Evolutionary conservation across 2,329 filamentous ascomycete species (phyloP).

Genomic region (Colletotrichum sp.): DNA sequence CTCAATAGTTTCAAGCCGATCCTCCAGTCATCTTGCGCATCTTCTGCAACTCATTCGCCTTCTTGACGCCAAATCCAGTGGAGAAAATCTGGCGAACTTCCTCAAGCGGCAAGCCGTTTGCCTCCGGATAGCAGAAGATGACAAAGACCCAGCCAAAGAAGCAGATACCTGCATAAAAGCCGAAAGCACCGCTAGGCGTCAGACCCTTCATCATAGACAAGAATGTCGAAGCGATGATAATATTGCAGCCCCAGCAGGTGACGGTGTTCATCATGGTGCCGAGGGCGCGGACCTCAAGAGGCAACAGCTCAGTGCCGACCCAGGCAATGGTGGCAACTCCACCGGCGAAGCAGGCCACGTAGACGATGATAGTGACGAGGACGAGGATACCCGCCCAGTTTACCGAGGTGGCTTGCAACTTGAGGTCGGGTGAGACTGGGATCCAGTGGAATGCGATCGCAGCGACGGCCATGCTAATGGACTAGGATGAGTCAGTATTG

Average conservation of each 20-base stretch:
- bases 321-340: slow-evolving; percentile 54
- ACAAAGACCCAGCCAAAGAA: slow-evolving; percentile 51
- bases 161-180: slow-evolving; percentile 57
- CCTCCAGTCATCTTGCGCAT: slow-evolving; percentile 25
- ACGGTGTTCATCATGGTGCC: slow-evolving; percentile 55
- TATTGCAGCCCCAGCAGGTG: slow-evolving; percentile 51
- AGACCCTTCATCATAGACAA: slow-evolving; percentile 52
- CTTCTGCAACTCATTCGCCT: slow-evolving; percentile 43
- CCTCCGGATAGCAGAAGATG: slow-evolving; percentile 57
- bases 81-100: slow-evolving; percentile 56
- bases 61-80: slow-evolving; percentile 49
- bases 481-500: slow-evolving; percentile 25
- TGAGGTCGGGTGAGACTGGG: slow-evolving; percentile 46
- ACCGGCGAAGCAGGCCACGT: slow-evolving; percentile 49
- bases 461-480: slow-evolving; percentile 48
- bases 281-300: slow-evolving; percentile 50
- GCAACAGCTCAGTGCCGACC: slow-evolving; percentile 52
- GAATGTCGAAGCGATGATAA: slow-evolving; percentile 56
- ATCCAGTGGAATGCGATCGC: slow-evolving; percentile 50
- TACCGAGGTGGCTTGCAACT: slow-evolving; percentile 37
- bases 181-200: slow-evolving; percentile 55
- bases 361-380: slow-evolving; percentile 48
- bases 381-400: slow-evolving; percentile 39
- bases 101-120: slow-evolving; percentile 60
- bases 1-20: not conserved